Conservation (phyloP, 106 monocot genomes). For the Hemerocallis citrina region DNA sequence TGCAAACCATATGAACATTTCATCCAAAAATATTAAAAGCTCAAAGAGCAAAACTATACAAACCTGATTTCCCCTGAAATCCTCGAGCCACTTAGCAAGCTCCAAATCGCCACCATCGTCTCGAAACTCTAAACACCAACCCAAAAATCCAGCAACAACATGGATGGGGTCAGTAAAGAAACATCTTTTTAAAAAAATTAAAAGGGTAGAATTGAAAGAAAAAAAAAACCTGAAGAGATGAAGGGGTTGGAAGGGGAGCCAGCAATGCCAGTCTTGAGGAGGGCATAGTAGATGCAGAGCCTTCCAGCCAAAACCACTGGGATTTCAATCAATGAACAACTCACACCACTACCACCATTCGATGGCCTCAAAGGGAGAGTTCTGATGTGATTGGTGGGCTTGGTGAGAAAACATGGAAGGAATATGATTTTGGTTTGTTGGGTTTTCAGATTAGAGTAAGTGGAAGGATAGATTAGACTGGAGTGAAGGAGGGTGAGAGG, state of each 20-base stretch:
- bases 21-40: no score
- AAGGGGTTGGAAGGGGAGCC: slow-evolving; percentile 70
- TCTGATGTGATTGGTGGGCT: neutral
- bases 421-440: slow-evolving; percentile 20
- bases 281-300: slow-evolving; percentile 71
- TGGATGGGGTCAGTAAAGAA: neutral
- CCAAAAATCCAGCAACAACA: neutral
- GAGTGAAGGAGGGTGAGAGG: slow-evolving; percentile 8
- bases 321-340: slow-evolving; percentile 57
- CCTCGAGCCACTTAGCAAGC: slow-evolving; percentile 73
- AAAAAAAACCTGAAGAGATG: slow-evolving; percentile 50
- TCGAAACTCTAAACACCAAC: slow-evolving; percentile 23
- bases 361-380: neutral
- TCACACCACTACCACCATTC: neutral
- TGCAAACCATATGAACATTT: no score
- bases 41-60: neutral
- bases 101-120: slow-evolving; percentile 45
- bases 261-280: slow-evolving; percentile 66
- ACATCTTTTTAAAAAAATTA: neutral
- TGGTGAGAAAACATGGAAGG: slow-evolving; percentile 7
- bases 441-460: neutral
- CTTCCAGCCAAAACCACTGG: slow-evolving; percentile 81
- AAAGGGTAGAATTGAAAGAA: neutral
- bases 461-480: neutral
- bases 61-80: no score